Evolutionary conservation across 768 basidiomycete species (phyloP), one percentile per base, ranked within the genome.

Genomic region (Trametes cubensis): DNA sequence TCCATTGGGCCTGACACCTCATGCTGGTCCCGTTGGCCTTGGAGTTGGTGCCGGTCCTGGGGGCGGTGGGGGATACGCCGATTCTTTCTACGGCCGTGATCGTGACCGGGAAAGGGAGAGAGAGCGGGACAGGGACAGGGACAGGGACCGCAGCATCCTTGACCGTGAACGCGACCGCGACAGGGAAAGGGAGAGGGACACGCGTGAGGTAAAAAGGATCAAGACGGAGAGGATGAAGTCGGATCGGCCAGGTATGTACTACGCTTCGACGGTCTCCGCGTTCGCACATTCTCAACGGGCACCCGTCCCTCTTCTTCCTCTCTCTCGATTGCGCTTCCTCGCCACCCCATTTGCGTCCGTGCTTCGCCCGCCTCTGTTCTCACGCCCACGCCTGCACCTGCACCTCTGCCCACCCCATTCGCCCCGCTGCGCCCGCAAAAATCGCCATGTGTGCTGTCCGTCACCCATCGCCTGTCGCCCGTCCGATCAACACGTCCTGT

Each of bases 131-230:
- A 54, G 70, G 28, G 77, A 78, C 30, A 73, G 80, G 38, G 78
- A 61, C 10, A 48, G 55, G 41, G 63, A 66, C 20, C 55, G 61
- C 53, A 53, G 28, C 46, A 46, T 54, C 50, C 39, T 51, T 18
- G 63, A 77, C 55, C 72, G 78, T 39, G 76, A 79, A 51, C 55
- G 73, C 41, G 75, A 76, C 17, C 56, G 40, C 51, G 78, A 79
- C 62, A 77, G 80, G 45, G 76, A 78, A 39, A 72, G 75, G 59
- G 74, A 60, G n/a, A 64, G 76, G 46, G 73, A 73, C 52, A 71
- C 63, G 18, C 76, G 86, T 44, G 87, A 89, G 62, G 75, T 82
- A 17, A 88, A 88, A 72, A 79, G 87, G 53, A 76, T 83, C 62
- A 88, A 87, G 71, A 77, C 79, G 3, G 80, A 85, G 62, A 76